A percentile compares a stretch with the other conserved stretches of the same genome.
phyloP scores from a whole-genome alignment of 495 filamentous ascomycete species.

The Haplographium delicatum region DNA sequence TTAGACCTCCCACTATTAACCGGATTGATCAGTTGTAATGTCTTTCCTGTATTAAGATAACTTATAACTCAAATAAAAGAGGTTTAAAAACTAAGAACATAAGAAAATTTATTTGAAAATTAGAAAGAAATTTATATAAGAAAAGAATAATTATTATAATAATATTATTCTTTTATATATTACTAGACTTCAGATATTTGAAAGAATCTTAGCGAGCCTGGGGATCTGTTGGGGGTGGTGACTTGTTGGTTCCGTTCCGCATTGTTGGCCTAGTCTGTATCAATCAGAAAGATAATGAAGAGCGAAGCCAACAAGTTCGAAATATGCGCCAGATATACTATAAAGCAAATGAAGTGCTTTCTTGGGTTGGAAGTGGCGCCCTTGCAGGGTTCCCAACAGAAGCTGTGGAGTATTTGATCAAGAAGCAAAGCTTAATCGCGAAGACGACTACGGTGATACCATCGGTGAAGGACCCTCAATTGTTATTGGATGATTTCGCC shows the following conservation, averaged over 20 bases:
- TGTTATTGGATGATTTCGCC: background rate
- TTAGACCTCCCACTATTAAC: too few species aligned
- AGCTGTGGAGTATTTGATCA: background rate
- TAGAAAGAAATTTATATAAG: too few species aligned
- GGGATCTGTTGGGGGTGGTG: slow-evolving; percentile 3
- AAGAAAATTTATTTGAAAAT: too few species aligned
- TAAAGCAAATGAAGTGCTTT: background rate
- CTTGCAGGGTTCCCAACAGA: too few species aligned
- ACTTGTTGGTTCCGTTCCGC: background rate
- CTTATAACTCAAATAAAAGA: too few species aligned
- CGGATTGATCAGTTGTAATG: too few species aligned
- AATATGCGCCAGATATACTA: background rate
- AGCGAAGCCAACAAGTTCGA: background rate
- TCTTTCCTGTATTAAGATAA: too few species aligned
- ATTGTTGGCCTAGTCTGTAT: background rate
- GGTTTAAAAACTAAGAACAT: too few species aligned
- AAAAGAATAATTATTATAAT: too few species aligned
- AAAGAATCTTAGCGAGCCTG: background rate
- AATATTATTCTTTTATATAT: too few species aligned
- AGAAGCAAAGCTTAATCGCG: background rate
- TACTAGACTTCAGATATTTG: too few species aligned
- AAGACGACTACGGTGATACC: background rate
- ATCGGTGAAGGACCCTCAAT: background rate
- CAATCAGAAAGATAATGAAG: background rate
- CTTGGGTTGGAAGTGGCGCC: too few species aligned